These are phyloP conservation scores for Hirsutella minnesotensis DNA, from an alignment of 2,329 filamentous ascomycete species.

Conservation along the genomic window DNA sequence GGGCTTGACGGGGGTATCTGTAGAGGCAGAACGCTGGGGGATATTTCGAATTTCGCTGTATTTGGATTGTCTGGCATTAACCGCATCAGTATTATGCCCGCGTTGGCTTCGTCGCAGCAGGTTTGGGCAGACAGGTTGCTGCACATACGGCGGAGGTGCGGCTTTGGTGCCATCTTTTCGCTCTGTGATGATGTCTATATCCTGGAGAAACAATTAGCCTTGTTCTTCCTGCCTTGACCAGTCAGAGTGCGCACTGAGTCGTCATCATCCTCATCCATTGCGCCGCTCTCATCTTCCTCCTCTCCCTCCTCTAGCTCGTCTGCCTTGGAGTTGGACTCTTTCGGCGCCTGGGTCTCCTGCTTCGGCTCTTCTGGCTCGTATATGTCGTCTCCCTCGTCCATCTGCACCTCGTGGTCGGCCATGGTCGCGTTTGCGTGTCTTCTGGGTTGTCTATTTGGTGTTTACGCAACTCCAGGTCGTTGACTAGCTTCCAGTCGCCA, in stretches of 20 bases:
- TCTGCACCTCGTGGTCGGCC: constrained; percentile 39
- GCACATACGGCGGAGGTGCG: constrained; percentile 43
- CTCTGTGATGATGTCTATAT: constrained; percentile 58
- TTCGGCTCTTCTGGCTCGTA: constrained; percentile 49
- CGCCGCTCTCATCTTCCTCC: constrained; percentile 49
- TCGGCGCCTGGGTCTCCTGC: constrained; percentile 18
- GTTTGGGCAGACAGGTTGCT: background rate
- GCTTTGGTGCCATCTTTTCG: constrained; percentile 52
- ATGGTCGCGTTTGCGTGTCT: background rate
- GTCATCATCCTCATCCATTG: constrained; percentile 48
- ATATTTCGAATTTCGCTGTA: constrained; percentile 57
- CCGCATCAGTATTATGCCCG: background rate
- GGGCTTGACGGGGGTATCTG: constrained; percentile 35
- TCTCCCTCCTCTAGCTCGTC: constrained; percentile 53
- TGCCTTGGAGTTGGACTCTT: constrained; percentile 21
- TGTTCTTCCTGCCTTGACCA: too few species aligned
- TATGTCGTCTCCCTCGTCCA: constrained; percentile 58
- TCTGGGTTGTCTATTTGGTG: too few species aligned
- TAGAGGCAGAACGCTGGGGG: constrained; percentile 45
- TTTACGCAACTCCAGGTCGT: constrained; percentile 1
- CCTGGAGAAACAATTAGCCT: constrained; percentile 25
- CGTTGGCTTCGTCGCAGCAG: background rate
- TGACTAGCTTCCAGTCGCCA: background rate
- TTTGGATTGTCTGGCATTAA: constrained; percentile 36
- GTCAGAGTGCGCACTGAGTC: constrained; percentile 20